Evolutionary conservation across 2,329 filamentous ascomycete genomes (phyloP).

Genomic region (Teratosphaeria nubilosa): DNA sequence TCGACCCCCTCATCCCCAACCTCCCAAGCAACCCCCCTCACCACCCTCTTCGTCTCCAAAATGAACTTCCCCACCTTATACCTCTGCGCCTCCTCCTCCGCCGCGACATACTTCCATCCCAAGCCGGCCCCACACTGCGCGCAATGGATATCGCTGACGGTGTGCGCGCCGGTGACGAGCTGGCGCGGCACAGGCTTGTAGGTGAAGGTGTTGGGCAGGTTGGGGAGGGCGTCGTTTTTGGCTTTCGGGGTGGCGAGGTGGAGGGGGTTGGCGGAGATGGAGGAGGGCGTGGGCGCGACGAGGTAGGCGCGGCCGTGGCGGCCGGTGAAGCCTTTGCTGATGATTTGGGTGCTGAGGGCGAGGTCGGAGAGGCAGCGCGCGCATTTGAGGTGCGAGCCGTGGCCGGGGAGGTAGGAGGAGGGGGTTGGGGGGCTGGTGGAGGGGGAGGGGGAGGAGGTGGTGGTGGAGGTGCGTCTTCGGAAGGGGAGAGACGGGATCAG

Average conservation of each 20-base stretch:
- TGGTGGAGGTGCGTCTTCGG: constrained; percentile 34
- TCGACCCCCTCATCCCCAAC: constrained; percentile 14
- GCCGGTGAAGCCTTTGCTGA: constrained; percentile 56
- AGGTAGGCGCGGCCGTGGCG: constrained; percentile 56
- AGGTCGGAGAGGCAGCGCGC: constrained; percentile 50
- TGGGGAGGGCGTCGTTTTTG: constrained; percentile 20
- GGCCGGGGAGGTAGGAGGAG: constrained; percentile 32
- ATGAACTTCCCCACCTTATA: constrained; percentile 62
- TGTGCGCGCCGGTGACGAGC: constrained; percentile 53
- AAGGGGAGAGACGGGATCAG: constrained; percentile 41
- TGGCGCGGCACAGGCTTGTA: constrained; percentile 48
- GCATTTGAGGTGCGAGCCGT: constrained; percentile 49
- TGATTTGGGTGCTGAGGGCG: constrained; percentile 49
- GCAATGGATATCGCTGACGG: constrained; percentile 51
- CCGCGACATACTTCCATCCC: constrained; percentile 56
- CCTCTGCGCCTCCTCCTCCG: constrained; percentile 50
- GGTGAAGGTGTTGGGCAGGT: constrained; percentile 50
- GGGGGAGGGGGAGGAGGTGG: constrained; percentile 14
- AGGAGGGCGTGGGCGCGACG: constrained; percentile 37
- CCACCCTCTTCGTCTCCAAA: constrained; percentile 49
- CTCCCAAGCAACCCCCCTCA: constrained; percentile 44
- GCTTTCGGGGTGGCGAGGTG: constrained; percentile 13
- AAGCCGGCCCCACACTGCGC: constrained; percentile 45
- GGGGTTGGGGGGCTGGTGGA: background rate
- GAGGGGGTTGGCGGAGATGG: constrained; percentile 8